Evolutionary conservation across 2,329 filamentous ascomycete genomes (phyloP).

Genomic region (Neofusicoccum ribis): DNA sequence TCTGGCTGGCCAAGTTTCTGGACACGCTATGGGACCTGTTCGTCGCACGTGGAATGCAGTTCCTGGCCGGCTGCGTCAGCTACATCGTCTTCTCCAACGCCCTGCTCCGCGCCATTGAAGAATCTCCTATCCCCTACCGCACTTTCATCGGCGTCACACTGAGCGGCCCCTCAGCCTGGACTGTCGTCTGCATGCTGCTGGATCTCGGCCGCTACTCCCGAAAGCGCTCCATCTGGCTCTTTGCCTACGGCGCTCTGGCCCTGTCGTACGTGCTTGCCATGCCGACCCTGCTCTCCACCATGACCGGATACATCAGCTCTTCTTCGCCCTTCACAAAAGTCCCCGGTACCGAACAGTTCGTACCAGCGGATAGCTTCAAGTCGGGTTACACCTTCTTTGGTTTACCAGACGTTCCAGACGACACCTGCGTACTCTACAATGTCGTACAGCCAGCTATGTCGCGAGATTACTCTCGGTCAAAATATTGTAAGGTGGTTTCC

Average conservation of each 20-base stretch:
- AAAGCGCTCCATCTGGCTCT: slow-evolving; percentile 28
- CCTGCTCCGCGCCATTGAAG: slow-evolving; percentile 36
- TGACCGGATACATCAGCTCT: slow-evolving; percentile 39
- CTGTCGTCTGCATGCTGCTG: slow-evolving; percentile 29
- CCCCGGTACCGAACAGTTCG: not conserved
- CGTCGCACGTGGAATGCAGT: slow-evolving; percentile 35
- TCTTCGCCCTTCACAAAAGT: slow-evolving; percentile 1
- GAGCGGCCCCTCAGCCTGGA: slow-evolving; percentile 28
- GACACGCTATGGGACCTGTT: slow-evolving; percentile 38
- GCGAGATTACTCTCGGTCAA: not conserved
- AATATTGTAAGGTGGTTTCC: not conserved
- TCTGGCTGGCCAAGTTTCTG: slow-evolving; percentile 37
- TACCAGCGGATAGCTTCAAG: not conserved
- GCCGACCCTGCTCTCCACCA: slow-evolving; percentile 36
- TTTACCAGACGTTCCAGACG: not conserved
- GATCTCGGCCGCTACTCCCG: slow-evolving; percentile 30
- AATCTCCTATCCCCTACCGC: slow-evolving; percentile 34
- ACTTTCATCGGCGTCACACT: slow-evolving; percentile 36
- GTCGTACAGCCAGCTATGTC: not conserved
- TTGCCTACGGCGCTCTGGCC: slow-evolving; percentile 37
- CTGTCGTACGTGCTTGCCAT: slow-evolving; percentile 33
- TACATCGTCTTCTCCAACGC: slow-evolving; percentile 38
- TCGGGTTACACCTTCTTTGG: not conserved
- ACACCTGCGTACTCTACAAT: not conserved
- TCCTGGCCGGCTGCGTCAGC: slow-evolving; percentile 30